Conservation (phyloP, 257 asterid genomes). For the Salvia rosmarinus region DNA sequence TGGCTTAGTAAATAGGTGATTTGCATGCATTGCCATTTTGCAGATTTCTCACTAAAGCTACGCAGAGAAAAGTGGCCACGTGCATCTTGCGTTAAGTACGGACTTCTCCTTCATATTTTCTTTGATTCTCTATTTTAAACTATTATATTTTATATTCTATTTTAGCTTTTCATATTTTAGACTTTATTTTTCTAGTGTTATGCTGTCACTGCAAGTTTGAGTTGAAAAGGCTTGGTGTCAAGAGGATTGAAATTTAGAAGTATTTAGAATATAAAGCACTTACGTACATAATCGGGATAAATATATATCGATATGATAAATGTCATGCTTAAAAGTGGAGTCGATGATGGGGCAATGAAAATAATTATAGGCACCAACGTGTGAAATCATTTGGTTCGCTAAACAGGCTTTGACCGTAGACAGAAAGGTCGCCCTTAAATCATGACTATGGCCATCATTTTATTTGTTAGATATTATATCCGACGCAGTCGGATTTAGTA, state of each 20-base stretch:
- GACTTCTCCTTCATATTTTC: neutral
- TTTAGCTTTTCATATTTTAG: neutral
- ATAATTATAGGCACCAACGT: conserved; percentile 41
- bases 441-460: conserved; percentile 20
- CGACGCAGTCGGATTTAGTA: neutral
- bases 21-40: conserved; percentile 44
- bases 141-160: neutral
- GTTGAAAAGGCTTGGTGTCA: too few species aligned
- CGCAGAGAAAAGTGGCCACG: neutral
- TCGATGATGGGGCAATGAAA: conserved; percentile 37
- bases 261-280: too few species aligned
- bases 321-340: conserved; percentile 4
- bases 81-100: conserved; percentile 25
- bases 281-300: too few species aligned
- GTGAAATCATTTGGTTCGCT: conserved; percentile 41
- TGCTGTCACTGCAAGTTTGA: neutral
- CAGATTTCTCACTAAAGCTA: conserved; percentile 13
- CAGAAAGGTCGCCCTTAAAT: conserved; percentile 30
- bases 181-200: neutral
- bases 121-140: neutral
- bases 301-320: neutral
- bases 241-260: too few species aligned
- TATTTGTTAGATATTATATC: neutral
- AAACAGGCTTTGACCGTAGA: conserved; percentile 42
- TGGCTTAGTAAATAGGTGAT: neutral